Evolutionary conservation across 2,329 filamentous ascomycete species (phyloP).

Genomic region (Talaromyces atroroseus): DNA sequence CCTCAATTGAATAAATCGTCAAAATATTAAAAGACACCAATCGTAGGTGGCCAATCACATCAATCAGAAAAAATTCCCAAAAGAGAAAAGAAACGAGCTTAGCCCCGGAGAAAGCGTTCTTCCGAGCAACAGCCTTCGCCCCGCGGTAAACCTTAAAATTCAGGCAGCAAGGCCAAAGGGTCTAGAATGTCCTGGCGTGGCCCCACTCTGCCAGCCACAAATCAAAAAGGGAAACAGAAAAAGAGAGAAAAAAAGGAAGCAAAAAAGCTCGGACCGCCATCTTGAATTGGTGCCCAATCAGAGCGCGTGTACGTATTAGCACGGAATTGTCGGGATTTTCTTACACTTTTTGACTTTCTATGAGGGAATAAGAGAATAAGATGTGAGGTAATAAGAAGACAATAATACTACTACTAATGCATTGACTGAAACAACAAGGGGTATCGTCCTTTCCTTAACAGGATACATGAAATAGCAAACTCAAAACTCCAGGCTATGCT

Average conservation of each 20-base stretch:
- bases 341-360: neutral
- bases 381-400: neutral
- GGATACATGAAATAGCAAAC: neutral
- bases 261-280: neutral
- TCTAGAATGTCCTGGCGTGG: neutral
- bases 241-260: neutral
- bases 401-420: neutral
- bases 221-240: neutral
- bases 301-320: neutral
- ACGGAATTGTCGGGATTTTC: neutral
- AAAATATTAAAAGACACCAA: too few species aligned
- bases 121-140: neutral
- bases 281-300: constrained; percentile 8
- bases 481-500: constrained; percentile 23
- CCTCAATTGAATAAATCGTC: neutral
- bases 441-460: neutral
- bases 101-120: neutral
- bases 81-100: neutral
- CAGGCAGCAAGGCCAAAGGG: neutral
- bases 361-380: neutral
- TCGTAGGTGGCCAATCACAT: neutral
- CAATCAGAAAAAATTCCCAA: neutral
- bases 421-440: neutral
- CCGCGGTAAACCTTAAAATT: neutral
- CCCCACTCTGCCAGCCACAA: neutral